phyloP scores from a whole-genome alignment of 371 early-diverging fungal genomes.

The Syncephalis plumigaleata region DNA sequence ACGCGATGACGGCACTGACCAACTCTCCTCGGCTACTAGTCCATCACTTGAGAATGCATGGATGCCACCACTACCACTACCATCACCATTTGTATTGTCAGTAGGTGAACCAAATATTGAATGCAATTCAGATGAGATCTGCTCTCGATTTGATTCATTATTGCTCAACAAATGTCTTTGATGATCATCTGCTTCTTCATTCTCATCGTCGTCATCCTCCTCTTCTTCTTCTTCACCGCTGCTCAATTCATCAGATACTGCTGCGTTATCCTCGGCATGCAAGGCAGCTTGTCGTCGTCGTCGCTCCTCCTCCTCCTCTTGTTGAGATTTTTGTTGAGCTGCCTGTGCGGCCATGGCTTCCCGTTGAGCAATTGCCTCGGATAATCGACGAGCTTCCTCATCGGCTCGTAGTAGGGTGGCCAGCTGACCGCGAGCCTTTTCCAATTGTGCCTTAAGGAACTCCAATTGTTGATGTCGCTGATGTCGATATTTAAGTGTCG shows the following conservation, averaged over 20 bases:
- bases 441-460: slow-evolving; percentile 43
- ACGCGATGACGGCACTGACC: no score
- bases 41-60: no score
- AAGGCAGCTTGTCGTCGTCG: not conserved
- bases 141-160: no score
- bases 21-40: no score
- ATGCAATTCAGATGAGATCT: no score
- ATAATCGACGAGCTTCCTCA: slow-evolving; percentile 65
- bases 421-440: slow-evolving; percentile 41
- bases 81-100: no score
- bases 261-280: not conserved
- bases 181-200: not conserved
- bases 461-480: slow-evolving; percentile 78
- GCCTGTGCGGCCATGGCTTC: slow-evolving; percentile 7
- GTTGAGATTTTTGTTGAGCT: not conserved
- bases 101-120: no score
- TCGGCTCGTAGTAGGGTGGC: slow-evolving; percentile 57
- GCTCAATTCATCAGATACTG: not conserved
- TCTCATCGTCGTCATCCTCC: not conserved
- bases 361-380: slow-evolving; percentile 45
- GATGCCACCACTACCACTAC: no score
- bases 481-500: slow-evolving; percentile 65
- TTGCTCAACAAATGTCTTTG: not conserved
- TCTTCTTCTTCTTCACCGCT: not conserved
- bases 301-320: no score